These are phyloP conservation scores for Nitzschia sp. DNA, from an alignment of 108 stramenopile genomes.

Conservation along the genomic window DNA sequence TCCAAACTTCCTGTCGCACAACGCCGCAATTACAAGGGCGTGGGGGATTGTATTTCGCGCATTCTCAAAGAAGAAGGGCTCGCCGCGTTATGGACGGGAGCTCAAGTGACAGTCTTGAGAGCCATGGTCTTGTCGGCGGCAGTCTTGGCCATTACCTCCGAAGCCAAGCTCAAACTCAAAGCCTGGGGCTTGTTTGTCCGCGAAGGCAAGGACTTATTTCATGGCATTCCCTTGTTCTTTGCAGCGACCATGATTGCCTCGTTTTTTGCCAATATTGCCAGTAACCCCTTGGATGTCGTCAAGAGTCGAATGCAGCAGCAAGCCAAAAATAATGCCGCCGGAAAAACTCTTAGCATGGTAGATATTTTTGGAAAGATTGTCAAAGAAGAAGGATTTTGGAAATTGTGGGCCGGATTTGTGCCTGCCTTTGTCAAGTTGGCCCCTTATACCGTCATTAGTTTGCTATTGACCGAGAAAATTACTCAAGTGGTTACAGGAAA, in stretches of 20 bases:
- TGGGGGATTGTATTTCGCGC: conserved; percentile 56
- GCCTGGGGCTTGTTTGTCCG: conserved; percentile 51
- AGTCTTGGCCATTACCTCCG: conserved; percentile 63
- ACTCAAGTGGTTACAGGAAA: conserved; percentile 66
- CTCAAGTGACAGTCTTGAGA: conserved; percentile 63
- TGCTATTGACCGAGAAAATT: conserved; percentile 69
- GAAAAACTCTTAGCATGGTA: conserved; percentile 51
- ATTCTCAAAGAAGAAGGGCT: conserved; percentile 69
- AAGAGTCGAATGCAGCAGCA: conserved; percentile 68
- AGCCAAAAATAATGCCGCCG: conserved; percentile 38
- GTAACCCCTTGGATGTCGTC: conserved; percentile 68
- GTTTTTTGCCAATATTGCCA: conserved; percentile 58
- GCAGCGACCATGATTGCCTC: conserved; percentile 62
- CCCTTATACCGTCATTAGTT: conserved; percentile 71
- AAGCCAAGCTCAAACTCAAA: conserved; percentile 58
- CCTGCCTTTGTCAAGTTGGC: conserved; percentile 81
- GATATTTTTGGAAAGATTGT: conserved; percentile 66
- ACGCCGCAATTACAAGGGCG: conserved; percentile 67
- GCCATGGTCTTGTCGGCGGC: conserved; percentile 66
- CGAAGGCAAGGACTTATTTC: conserved; percentile 52
- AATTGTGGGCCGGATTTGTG: conserved; percentile 64
- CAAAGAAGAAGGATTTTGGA: conserved; percentile 50
- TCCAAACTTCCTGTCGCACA: conserved; percentile 61
- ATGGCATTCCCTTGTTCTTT: conserved; percentile 64
- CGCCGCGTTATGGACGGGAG: conserved; percentile 58